Evolutionary conservation across 345 rosid species (phyloP).

Genomic region (Aquilaria yunnanensis): DNA sequence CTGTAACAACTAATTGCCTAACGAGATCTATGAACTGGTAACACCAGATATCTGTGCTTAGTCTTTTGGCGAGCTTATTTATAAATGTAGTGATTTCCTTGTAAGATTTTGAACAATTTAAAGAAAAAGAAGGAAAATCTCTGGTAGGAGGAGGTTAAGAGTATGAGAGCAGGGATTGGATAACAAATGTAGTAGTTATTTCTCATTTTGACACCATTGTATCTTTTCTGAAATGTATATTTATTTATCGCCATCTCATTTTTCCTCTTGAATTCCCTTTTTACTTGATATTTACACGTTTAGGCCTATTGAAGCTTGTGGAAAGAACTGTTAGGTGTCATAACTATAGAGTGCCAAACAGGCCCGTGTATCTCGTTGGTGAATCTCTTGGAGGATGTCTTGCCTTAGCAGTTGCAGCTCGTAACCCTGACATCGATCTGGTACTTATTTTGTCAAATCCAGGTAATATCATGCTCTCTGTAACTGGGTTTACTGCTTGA

Average conservation of each 20-base stretch:
- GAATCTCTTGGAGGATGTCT: slow-evolving; percentile 53
- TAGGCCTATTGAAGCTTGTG: slow-evolving; percentile 45
- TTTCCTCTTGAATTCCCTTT: not conserved
- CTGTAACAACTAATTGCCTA: no score
- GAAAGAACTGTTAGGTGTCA: slow-evolving; percentile 41
- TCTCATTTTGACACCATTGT: not conserved
- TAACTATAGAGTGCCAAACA: slow-evolving; percentile 23
- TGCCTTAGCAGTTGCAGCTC: slow-evolving; percentile 51
- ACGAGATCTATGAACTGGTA: no score
- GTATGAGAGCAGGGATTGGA: no score
- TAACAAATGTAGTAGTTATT: not conserved
- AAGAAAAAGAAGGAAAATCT: no score
- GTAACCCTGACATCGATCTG: slow-evolving; percentile 44
- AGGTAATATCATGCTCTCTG: slow-evolving; percentile 20
- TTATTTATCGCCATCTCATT: not conserved
- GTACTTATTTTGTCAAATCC: slow-evolving; percentile 51
- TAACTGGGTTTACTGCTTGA: not conserved
- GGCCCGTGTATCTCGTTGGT: slow-evolving; percentile 53
- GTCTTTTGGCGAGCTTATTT: no score
- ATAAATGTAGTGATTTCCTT: no score
- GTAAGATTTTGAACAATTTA: no score
- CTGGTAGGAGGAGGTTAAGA: no score
- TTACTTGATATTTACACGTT: not conserved
- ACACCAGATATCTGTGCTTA: no score
- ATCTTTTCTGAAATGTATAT: not conserved